Evolutionary conservation across 73 alveolate species (phyloP), one percentile per base, ranked within the genome.

Genomic region (Effrenium voratum): DNA sequence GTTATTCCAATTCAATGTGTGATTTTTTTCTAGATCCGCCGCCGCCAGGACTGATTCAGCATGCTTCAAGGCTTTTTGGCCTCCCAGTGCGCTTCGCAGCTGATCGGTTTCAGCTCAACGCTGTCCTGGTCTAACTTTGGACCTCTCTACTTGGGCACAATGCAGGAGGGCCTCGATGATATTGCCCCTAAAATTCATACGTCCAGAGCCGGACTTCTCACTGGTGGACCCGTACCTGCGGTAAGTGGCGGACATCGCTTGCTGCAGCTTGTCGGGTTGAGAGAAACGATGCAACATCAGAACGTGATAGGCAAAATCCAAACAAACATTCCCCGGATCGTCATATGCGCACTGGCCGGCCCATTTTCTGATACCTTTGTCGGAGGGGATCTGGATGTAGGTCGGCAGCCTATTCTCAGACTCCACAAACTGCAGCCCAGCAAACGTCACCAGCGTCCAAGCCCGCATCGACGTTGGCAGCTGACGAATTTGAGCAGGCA

Each of bases 321-420:
- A 76, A 24, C 86, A 76, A 40, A 76, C 60, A 44, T 41, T 36
- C 60, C 86, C 86, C 55, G 86, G 60, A 44, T 76, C 86, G 55
- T 76, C 86, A 76, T 44, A 76, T 41, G 86, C 40, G 86, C 86
- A 76, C 59, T 76, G 86, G 86, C 86, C 86, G 59, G 86, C 86
- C 86, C 86, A 76, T 76, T 76, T 76, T 47, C 81, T 70, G 81
- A 70, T 70, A 70, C 47, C 81, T 70, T 26, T 34, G 82, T 70
- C 63, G 63, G 63, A 52, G 28, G 49, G 24, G 47, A 6, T 47
- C 47, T 19, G 28, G 8, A 12, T 19, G 19, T 52, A 52, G 63
- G 63, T 52, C 63, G 63, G 63, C 63, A 52, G 63, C 63, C 63
- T 12, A 52, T 52, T 19, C 63, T 52, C 63, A 52, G 63, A 52